These are phyloP conservation scores for Andrographis paniculata DNA, from an alignment of 305 asterid species.

Conservation along the genomic window DNA sequence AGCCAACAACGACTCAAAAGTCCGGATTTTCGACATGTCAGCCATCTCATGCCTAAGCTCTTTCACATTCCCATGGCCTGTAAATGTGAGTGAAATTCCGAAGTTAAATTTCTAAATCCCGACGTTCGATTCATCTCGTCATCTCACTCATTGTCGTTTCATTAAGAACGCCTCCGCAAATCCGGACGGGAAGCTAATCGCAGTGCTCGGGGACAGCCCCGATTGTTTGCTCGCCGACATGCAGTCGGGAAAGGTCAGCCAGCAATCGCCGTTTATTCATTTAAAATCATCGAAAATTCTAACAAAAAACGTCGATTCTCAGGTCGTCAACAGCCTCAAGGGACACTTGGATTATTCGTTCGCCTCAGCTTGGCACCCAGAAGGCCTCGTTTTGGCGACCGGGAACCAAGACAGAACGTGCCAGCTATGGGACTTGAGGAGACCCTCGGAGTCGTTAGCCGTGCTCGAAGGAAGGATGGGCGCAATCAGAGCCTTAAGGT, in stretches of 20 bases:
- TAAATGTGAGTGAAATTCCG: slow-evolving; percentile 48
- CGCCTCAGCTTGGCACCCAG: slow-evolving; percentile 28
- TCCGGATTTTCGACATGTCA: slow-evolving; percentile 48
- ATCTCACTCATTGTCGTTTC: slow-evolving; percentile 5
- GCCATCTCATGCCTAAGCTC: slow-evolving; percentile 36
- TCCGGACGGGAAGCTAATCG: slow-evolving; percentile 56
- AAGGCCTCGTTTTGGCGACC: slow-evolving; percentile 46
- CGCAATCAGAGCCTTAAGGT: slow-evolving; percentile 46
- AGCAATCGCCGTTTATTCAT: slow-evolving; percentile 28
- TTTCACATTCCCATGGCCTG: slow-evolving; percentile 80
- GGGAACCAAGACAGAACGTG: slow-evolving; percentile 71
- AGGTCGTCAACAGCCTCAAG: slow-evolving; percentile 36
- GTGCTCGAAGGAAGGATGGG: slow-evolving; percentile 56
- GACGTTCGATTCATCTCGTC: background rate
- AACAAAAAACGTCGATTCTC: slow-evolving; percentile 4
- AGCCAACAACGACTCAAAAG: slow-evolving; percentile 74
- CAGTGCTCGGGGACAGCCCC: slow-evolving; percentile 69
- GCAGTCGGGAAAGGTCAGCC: slow-evolving; percentile 61
- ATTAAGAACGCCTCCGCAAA: slow-evolving; percentile 42
- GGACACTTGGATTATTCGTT: slow-evolving; percentile 61
- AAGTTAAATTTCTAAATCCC: background rate
- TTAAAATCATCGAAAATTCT: background rate
- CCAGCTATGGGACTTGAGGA: slow-evolving; percentile 61
- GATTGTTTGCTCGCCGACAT: slow-evolving; percentile 69
- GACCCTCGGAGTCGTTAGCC: slow-evolving; percentile 36